These are phyloP conservation scores for Aciculoconidium aculeatum DNA, from an alignment of 805 yeast species.

Conservation along the genomic window DNA sequence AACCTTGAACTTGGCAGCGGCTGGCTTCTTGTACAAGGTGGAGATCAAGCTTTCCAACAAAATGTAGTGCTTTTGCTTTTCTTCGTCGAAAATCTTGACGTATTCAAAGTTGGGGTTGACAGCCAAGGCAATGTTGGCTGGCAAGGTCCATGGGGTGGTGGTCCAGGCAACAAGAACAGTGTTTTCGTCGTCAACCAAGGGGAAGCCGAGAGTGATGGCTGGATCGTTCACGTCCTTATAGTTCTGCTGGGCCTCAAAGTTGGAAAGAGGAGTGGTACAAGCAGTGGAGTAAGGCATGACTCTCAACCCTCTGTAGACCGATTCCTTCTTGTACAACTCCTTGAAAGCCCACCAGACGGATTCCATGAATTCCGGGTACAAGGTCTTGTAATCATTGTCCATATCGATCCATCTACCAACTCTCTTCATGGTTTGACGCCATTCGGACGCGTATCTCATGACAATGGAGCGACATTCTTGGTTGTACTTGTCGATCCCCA, in stretches of 20 bases:
- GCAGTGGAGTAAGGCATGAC: constrained; percentile 99
- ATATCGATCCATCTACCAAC: constrained; percentile 99
- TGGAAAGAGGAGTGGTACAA: constrained; percentile 90
- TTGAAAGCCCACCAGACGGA: constrained; percentile 99
- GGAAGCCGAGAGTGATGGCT: constrained; percentile 89
- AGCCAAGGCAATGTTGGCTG: constrained; percentile 87
- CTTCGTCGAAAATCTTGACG: constrained; percentile 88
- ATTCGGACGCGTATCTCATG: constrained; percentile 92
- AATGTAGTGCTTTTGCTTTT: constrained; percentile 72
- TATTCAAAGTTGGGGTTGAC: constrained; percentile 90
- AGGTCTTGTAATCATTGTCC: constrained; percentile 95
- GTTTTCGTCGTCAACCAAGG: constrained; percentile 70
- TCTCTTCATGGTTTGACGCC: constrained; percentile 91
- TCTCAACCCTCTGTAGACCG: constrained; percentile 90
- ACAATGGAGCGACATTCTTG: constrained; percentile 94
- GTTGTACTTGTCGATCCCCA: constrained; percentile 93
- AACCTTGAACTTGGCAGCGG: constrained; percentile 77
- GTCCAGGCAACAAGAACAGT: constrained; percentile 96
- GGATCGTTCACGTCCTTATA: constrained; percentile 97
- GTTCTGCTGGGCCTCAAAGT: constrained; percentile 97
- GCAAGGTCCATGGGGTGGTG: constrained; percentile 99
- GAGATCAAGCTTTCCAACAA: constrained; percentile 77
- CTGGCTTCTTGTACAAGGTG: constrained; percentile 90
- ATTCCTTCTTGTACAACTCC: constrained; percentile 75
- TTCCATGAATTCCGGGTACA: constrained; percentile 96